Conservation (phyloP, 2,329 filamentous ascomycete species). For the Myriosclerotinia duriaeana region DNA sequence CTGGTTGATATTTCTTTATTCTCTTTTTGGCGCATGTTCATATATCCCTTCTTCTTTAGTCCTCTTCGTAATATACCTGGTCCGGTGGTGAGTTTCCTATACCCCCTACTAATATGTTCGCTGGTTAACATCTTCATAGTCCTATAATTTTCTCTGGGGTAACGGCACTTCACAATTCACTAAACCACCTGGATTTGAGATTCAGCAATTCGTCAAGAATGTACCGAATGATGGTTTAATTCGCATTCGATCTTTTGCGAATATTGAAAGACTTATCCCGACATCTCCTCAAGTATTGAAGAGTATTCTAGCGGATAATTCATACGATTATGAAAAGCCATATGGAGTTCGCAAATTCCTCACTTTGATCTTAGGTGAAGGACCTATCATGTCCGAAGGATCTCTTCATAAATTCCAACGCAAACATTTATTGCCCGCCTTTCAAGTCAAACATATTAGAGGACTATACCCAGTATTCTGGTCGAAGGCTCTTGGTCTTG, state of each 20-base stretch:
- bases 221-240: constrained; percentile 68
- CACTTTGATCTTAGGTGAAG: constrained; percentile 64
- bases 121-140: constrained; percentile 2
- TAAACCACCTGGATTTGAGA: constrained; percentile 17
- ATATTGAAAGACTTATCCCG: constrained; percentile 58
- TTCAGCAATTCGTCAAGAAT: constrained; percentile 46
- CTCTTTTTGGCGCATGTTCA: constrained; percentile 14
- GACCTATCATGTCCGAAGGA: constrained; percentile 71
- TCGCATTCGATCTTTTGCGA: constrained; percentile 60
- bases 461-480: constrained; percentile 82
- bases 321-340: constrained; percentile 69
- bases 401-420: constrained; percentile 79
- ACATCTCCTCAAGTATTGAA: constrained; percentile 61
- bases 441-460: constrained; percentile 78
- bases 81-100: constrained; percentile 23
- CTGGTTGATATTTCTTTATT: constrained; percentile 6
- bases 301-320: constrained; percentile 66
- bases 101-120: not conserved
- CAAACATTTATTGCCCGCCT: constrained; percentile 75
- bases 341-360: constrained; percentile 53
- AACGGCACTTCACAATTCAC: constrained; percentile 2
- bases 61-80: constrained; percentile 26
- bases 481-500: constrained; percentile 68
- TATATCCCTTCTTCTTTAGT: constrained; percentile 28
- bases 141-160: constrained; percentile 12